Conservation (phyloP, 257 asterid genomes). For the Perilla frutescens region DNA sequence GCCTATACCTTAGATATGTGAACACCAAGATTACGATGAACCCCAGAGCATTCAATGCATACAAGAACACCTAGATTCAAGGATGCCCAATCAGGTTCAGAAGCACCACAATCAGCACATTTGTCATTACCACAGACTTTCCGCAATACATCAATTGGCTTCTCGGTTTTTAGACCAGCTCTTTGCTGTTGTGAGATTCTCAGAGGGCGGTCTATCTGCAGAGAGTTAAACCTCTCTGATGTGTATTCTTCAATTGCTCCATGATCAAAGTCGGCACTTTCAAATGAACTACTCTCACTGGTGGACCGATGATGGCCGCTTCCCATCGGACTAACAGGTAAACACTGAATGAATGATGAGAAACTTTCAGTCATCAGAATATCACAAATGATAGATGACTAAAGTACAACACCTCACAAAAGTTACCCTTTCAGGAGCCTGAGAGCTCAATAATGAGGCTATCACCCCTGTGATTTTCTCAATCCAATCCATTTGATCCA, state of each 20-base stretch:
- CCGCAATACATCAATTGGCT: constrained; percentile 83
- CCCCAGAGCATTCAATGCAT: constrained; percentile 99
- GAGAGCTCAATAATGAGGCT: constrained; percentile 95
- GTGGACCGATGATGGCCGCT: constrained; percentile 93
- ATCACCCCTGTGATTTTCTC: constrained; percentile 99
- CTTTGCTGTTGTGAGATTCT: constrained; percentile 77
- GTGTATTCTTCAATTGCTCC: constrained; percentile 83
- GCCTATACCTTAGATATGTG: constrained; percentile 93
- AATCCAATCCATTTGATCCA: constrained; percentile 99
- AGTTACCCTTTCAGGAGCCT: constrained; percentile 94
- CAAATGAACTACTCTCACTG: constrained; percentile 97
- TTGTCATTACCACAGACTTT: constrained; percentile 91
- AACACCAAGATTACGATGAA: constrained; percentile 98
- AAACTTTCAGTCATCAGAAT: constrained; percentile 17
- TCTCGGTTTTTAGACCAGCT: constrained; percentile 65
- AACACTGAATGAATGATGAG: constrained; percentile 57
- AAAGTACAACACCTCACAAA: constrained; percentile 10
- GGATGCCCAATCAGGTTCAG: constrained; percentile 99
- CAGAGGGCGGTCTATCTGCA: constrained; percentile 67
- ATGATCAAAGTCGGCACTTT: constrained; percentile 89
- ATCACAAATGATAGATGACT: constrained; percentile 10
- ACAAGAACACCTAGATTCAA: constrained; percentile 94
- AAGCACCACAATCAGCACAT: constrained; percentile 97
- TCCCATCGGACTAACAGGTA: constrained; percentile 85
- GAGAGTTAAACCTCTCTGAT: constrained; percentile 69